These are phyloP conservation scores for Saksenaea vasiformis DNA, from an alignment of 371 early-diverging fungal genomes.

Conservation along the genomic window DNA sequence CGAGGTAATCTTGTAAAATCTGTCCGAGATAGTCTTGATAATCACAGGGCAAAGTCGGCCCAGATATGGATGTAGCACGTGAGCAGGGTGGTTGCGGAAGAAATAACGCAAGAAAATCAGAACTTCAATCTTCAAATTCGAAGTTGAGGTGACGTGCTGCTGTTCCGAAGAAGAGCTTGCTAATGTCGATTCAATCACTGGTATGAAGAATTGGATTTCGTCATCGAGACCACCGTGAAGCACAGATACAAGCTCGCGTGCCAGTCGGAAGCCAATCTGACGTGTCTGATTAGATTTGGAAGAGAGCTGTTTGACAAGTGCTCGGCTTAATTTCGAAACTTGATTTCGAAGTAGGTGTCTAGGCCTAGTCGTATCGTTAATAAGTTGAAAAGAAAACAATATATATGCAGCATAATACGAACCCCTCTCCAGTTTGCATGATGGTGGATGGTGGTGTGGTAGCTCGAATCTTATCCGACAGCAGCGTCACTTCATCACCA, in stretches of 20 bases:
- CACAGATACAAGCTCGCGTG: conserved; percentile 72
- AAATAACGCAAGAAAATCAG: conserved; percentile 73
- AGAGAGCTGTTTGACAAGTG: conserved; percentile 69
- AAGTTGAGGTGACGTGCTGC: conserved; percentile 65
- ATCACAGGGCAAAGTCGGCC: conserved; percentile 65
- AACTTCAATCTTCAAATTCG: conserved; percentile 84
- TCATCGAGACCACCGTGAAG: conserved; percentile 73
- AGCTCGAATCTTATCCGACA: conserved; percentile 9
- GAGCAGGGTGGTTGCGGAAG: conserved; percentile 62
- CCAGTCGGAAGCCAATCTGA: conserved; percentile 73
- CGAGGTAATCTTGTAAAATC: conserved; percentile 82
- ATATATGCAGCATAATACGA: neutral
- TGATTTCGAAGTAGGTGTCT: conserved; percentile 55
- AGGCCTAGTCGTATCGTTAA: conserved; percentile 29
- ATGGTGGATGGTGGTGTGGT: conserved; percentile 12
- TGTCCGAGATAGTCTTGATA: conserved; percentile 64
- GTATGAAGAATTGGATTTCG: conserved; percentile 67
- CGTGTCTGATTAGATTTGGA: conserved; percentile 78
- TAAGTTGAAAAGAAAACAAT: neutral
- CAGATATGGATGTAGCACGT: conserved; percentile 60
- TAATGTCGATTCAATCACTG: conserved; percentile 71
- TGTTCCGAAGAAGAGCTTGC: conserved; percentile 46
- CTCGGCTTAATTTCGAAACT: conserved; percentile 68
- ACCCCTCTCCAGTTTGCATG: conserved; percentile 48
- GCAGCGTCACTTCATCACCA: conserved; percentile 15